These are phyloP conservation scores for Silene noctiflora DNA, from an alignment of 179 eudicot genomes.

Conservation along the genomic window DNA sequence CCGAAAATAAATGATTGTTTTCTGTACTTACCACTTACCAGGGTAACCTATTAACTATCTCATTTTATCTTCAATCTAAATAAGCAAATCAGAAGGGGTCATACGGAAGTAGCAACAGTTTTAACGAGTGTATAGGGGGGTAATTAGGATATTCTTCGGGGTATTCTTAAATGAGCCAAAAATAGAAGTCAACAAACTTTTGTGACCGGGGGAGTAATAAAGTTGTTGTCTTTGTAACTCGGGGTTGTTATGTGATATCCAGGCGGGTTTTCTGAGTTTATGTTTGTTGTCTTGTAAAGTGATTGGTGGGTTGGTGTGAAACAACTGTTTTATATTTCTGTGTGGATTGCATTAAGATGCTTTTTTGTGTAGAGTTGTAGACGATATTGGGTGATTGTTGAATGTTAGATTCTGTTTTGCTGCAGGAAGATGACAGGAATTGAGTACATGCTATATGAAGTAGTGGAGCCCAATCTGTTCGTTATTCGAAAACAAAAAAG, in stretches of 20 bases:
- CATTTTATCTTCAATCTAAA: neutral
- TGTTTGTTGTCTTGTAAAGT: neutral
- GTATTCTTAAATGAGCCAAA: neutral
- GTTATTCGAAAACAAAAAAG: conserved; percentile 89
- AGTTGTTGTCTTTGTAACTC: neutral
- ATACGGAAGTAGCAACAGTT: neutral
- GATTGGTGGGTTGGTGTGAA: neutral
- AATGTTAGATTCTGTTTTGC: conserved; percentile 17
- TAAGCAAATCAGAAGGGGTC: neutral
- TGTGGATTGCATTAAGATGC: neutral
- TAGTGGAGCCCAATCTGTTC: conserved; percentile 82
- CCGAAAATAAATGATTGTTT: neutral
- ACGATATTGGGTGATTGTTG: neutral
- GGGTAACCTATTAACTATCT: neutral
- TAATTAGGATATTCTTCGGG: too few species aligned
- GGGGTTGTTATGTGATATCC: neutral
- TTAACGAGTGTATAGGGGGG: neutral
- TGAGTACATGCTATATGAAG: conserved; percentile 74
- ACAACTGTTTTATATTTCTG: neutral
- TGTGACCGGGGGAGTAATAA: neutral
- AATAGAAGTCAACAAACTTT: neutral
- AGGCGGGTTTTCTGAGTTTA: neutral
- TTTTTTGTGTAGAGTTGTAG: neutral
- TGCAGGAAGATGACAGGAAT: conserved; percentile 83
- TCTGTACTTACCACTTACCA: too few species aligned